phyloP scores from a whole-genome alignment of 805 yeast genomes.

The Saturnispora diversa region DNA sequence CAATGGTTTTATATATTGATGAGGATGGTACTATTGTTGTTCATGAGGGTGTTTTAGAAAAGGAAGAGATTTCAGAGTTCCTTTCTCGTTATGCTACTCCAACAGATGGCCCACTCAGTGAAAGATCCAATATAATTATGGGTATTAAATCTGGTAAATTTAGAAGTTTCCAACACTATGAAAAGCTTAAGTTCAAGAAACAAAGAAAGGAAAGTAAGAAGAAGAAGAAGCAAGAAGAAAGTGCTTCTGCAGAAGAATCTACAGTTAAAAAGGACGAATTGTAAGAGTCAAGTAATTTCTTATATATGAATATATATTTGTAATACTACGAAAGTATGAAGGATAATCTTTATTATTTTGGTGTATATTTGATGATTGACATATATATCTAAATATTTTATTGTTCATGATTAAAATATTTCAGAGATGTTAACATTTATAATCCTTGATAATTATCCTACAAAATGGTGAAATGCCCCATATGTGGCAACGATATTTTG shows the following conservation, averaged over 20 bases:
- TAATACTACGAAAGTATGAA: neutral
- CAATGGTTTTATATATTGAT: constrained; percentile 22
- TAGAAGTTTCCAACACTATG: constrained; percentile 19
- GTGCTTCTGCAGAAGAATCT: neutral
- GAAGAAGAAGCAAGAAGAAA: constrained; percentile 8
- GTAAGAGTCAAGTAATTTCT: neutral
- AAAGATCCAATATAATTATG: constrained; percentile 18
- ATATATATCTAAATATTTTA: neutral
- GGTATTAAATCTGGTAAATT: constrained; percentile 20
- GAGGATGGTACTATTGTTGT: constrained; percentile 16
- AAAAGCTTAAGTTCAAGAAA: constrained; percentile 21
- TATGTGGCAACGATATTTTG: constrained; percentile 26
- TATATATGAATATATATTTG: neutral
- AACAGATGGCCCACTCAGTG: constrained; percentile 30
- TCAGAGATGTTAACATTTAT: too few species aligned
- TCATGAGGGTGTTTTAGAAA: constrained; percentile 26
- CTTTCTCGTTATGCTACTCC: constrained; percentile 28
- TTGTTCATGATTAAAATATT: too few species aligned
- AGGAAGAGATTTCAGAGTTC: constrained; percentile 27
- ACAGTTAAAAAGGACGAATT: constrained; percentile 17
- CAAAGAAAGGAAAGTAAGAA: constrained; percentile 10
- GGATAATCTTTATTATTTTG: too few species aligned
- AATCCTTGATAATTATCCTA: neutral
- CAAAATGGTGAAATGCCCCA: constrained; percentile 31
- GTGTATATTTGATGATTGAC: neutral